Evolutionary conservation across 176 grass and related monocot species (phyloP).

Genomic region (Rhynchospora pubera): DNA sequence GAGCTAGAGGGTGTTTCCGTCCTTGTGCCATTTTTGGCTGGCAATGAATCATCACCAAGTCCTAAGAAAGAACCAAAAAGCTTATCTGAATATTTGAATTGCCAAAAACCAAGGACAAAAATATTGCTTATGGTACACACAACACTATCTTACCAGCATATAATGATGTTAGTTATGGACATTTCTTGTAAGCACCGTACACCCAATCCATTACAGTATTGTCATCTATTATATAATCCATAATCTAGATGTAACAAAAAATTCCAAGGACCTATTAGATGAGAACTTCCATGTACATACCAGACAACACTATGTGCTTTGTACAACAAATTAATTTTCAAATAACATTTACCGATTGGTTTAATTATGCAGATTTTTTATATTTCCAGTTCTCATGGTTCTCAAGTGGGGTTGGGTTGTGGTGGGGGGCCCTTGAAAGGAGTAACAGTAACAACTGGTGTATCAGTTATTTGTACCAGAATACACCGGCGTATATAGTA

Average conservation of each 20-base stretch:
- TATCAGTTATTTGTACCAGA: not conserved
- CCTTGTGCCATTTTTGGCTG: slow-evolving; percentile 45
- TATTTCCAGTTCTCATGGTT: not conserved
- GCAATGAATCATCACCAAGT: slow-evolving; percentile 48
- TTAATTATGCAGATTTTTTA: not conserved
- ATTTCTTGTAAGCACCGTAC: not conserved
- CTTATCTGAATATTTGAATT: not conserved
- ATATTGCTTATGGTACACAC: not conserved
- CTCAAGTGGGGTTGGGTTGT: not conserved
- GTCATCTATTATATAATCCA: not conserved
- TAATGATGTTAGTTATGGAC: not conserved
- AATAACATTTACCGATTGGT: not conserved
- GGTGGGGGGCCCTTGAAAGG: too few species aligned
- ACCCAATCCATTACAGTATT: not conserved
- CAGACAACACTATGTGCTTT: not conserved
- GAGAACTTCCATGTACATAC: not conserved
- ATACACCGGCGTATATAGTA: not conserved
- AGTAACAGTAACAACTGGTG: not conserved
- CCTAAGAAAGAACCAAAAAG: slow-evolving; percentile 31
- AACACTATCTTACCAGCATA: not conserved
- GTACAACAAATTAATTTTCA: not conserved
- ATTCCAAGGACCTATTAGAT: not conserved
- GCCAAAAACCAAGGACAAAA: not conserved
- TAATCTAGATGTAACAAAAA: not conserved
- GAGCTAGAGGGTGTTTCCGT: slow-evolving; percentile 28